These are phyloP conservation scores for Nitzschia palea DNA, from an alignment of 108 stramenopile genomes.

Conservation along the genomic window DNA sequence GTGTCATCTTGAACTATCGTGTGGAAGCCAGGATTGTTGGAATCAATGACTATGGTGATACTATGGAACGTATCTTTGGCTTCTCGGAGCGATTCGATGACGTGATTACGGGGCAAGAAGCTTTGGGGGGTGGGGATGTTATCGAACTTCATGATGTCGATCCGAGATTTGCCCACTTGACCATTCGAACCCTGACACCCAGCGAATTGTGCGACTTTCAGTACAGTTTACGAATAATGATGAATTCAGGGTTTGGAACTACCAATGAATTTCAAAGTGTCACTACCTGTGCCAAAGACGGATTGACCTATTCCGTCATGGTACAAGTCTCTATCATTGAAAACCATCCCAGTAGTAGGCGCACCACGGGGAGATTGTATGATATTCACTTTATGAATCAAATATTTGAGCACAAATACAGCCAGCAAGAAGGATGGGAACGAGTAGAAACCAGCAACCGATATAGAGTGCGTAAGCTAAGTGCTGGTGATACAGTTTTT, in stretches of 20 bases:
- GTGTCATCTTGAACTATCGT: neutral
- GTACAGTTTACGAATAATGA: neutral
- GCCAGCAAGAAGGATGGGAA: neutral
- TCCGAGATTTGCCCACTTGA: neutral
- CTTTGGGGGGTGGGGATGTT: neutral
- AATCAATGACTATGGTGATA: neutral
- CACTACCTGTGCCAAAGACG: neutral
- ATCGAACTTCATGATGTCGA: neutral
- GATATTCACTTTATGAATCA: neutral
- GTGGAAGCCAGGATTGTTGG: neutral
- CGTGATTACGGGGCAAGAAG: neutral
- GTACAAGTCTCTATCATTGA: neutral
- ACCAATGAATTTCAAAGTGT: conserved; percentile 1
- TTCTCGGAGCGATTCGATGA: neutral
- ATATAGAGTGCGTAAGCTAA: neutral
- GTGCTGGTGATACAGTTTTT: neutral
- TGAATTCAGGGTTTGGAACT: neutral
- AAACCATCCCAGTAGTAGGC: neutral
- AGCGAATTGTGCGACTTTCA: neutral
- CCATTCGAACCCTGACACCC: neutral
- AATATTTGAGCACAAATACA: neutral
- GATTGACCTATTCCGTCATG: neutral
- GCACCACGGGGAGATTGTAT: neutral
- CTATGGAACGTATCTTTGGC: neutral
- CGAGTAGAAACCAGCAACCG: neutral